These are phyloP conservation scores for Mollisiaceae sp. DNA, from an alignment of 2,329 filamentous ascomycete species.

Conservation along the genomic window DNA sequence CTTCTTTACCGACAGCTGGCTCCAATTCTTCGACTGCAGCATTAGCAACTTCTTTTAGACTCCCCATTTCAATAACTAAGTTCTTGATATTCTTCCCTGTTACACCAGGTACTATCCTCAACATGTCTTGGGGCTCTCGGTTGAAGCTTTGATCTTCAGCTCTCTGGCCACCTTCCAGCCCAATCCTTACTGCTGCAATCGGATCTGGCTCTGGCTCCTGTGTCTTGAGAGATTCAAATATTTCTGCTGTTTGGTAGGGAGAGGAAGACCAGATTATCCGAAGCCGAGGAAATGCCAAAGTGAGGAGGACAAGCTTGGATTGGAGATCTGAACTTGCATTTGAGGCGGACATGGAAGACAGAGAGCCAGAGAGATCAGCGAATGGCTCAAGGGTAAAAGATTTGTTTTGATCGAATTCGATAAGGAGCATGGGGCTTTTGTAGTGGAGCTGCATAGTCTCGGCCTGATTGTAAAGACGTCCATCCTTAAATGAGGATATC, in stretches of 20 bases:
- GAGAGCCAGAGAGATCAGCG: slow-evolving; percentile 67
- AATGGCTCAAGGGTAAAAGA: slow-evolving; percentile 92
- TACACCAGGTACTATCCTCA: slow-evolving; percentile 82
- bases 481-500: slow-evolving; percentile 89
- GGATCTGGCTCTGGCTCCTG: slow-evolving; percentile 91
- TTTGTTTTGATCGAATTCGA: slow-evolving; percentile 97
- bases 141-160: slow-evolving; percentile 78
- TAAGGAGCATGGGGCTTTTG: slow-evolving; percentile 85
- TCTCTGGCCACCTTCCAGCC: slow-evolving; percentile 68
- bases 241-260: slow-evolving; percentile 95
- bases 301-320: slow-evolving; percentile 88
- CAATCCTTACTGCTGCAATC: slow-evolving; percentile 80
- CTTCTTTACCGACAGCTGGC: slow-evolving; percentile 76
- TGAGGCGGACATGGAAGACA: slow-evolving; percentile 66
- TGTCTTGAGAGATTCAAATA: slow-evolving; percentile 92
- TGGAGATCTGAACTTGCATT: slow-evolving; percentile 77
- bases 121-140: slow-evolving; percentile 87
- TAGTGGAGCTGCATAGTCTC: slow-evolving; percentile 97
- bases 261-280: slow-evolving; percentile 93
- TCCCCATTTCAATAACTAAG: slow-evolving; percentile 75
- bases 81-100: slow-evolving; percentile 77
- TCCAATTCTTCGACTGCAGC: slow-evolving; percentile 77
- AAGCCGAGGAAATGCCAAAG: slow-evolving; percentile 86
- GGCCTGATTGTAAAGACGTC: slow-evolving; percentile 87
- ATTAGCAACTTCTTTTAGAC: slow-evolving; percentile 82